Base-by-base conservation (phyloP, 1,139 yeast species). In the Kluyveromyces sp. region DNA sequence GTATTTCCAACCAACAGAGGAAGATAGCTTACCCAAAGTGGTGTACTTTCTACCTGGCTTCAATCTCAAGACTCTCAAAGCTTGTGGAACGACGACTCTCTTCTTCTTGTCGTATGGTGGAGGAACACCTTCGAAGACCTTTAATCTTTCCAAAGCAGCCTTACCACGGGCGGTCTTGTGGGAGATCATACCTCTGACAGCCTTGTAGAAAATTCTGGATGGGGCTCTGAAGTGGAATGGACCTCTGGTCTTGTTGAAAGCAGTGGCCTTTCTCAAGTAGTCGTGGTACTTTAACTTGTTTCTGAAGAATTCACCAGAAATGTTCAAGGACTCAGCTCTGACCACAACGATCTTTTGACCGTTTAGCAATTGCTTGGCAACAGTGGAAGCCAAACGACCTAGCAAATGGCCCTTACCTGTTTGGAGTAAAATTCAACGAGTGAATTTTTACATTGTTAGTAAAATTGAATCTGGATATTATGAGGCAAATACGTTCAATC, bases 161-260 rank as follows among this genome's bases (percentile, higher is more conserved):
- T 86, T 84, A 77, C 99, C 99, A 77, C 98, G 94, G 66, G 97
- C 92, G 62, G 98, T 92, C 87, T 94, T 92, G 92, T 92, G 98
- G 71, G 96, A 80, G 68, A 94, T 78, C 98, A 94, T 94, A 77
- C 99, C 99, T 74, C 96, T 86, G 73, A 92, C 75, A 68, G 98
- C 96, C 85, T 92, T 92, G 94, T 88, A 89, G 77, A 92, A 87
- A 76, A 92, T 88, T 80, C 97, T 88, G 56, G 97, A 88, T 74
- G 98, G 99, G 56, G 99, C 99, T 78, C 97, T 92, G 95, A 92
- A 92, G 74, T 92, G 99, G 97, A 92, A 94, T 70, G 97, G 97
- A 78, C 98, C 99, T 73, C 88, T 86, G 67, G 80, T 83, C 79
- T 88, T 88, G 95, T 92, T 92, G 92, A 74, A 92, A 78, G 95